Evolutionary conservation across 1,284 basidiomycete genomes (phyloP), one percentile per base, ranked within the genome.

Genomic region (Hemileccinum hortonii): DNA sequence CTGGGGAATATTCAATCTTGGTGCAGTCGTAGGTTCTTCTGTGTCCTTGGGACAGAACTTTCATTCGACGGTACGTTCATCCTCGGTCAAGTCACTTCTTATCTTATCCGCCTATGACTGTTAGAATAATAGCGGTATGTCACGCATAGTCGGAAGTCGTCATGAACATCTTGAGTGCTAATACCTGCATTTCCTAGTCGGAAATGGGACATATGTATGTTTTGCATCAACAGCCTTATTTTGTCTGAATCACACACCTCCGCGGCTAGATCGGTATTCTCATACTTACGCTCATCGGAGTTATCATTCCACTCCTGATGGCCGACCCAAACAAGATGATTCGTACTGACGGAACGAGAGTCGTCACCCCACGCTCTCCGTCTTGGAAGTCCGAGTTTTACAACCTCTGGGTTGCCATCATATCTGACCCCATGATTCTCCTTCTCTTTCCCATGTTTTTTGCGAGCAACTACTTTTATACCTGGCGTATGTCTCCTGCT

Each of bases 1-100:
- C 66, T 89, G 86, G 86, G 71, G 75, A 44, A 79, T 86, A 59
- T 86, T 86, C 70, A 86, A 86, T 57, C 66, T 83, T 11, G 82
- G 84, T 14, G 82, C 79, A 15, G 82, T 84, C 6, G 77, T 85
- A 22, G 85, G 85, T 5, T 75, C 79, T 1, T 74, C 80, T 11
- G 81, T 86, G 36, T 74, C 82, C 14, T 69, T 85, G 41, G 81
- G 75, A 0, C 71, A 75, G 58, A 79, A 80, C 58, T 77, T 72
- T 54, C 54, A 77, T 47, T 75, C 69, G 26, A 69, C 61, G 50
- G 74, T 56, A 39, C 0, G 44, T 53, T 43, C 6, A 4, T 37
- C 12, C 22, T 4, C 6, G 2, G 33, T 37, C 14, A 33, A 32
- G n/a, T 38, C 8, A 14, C n/a, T 18, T 12, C 18, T 10, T 1